Base-by-base conservation (phyloP, 2,329 filamentous ascomycete species). In the Penicillium sp. region DNA sequence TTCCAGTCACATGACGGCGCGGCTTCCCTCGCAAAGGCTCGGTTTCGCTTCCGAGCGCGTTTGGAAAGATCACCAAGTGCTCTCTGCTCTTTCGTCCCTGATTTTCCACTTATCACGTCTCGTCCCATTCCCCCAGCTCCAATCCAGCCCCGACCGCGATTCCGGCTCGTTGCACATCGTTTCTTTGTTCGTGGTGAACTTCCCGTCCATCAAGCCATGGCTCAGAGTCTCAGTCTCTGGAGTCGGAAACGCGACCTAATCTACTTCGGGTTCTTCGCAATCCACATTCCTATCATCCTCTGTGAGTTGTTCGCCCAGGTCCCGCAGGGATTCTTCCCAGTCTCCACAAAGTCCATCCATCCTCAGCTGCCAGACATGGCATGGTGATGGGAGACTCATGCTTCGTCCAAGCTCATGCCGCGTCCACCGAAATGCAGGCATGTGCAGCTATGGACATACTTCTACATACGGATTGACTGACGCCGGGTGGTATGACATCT, bases 221-320 rank as follows among this genome's bases (percentile, higher is more conserved):
- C 46, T 23, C 35, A 38, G 35, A 41, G 35, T n/a, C 67, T 75
- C 54, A 41, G 35, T 17, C 67, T 75, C 54, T 69, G 71, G 65
- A 68, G 62, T 31, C 73, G 76, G 48, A 80, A 76, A 63, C 63
- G 73, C 61, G 79, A 82, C 63, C 66, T 75, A 48, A 51, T 76
- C 46, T 81, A 81, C 68, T 78, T 90, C 5, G 67, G 82, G 45
- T 90, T 90, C 78, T 90, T 91, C 75, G 59, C 81, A 56, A 83
- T 85, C 23, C 86, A 89, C 69, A 72, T 90, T 38, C 86, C 86
- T 0, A 79, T 89, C 45, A 85, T 89, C 76, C 82, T 89, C 65
- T 75, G 87, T 89, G 77, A 60, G 66, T 65, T 53, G 41, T 48
- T 23, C 58, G 11, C 8, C 47, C 9, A 30, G 31, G 31, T 58